Base-by-base conservation (phyloP, 208 protist genomes). In the Leishmania amazonensis region DNA sequence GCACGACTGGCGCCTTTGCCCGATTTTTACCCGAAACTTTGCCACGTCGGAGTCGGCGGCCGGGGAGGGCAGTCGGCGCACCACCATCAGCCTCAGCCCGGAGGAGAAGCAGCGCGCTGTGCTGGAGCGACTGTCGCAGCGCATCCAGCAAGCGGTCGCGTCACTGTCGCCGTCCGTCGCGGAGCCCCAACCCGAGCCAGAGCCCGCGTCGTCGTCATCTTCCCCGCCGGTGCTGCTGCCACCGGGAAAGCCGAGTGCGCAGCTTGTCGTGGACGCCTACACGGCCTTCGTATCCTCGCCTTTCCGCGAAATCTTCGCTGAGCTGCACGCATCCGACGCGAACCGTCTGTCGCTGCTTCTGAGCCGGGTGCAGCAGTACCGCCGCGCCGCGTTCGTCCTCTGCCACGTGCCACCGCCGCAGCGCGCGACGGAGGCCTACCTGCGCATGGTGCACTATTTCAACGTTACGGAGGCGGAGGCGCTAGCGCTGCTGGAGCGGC, bases 21-120 rank as follows among this genome's bases (percentile, higher is more conserved):
- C 94, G 31, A 94, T 97, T 54, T 82, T 97, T 73, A 97, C 94
- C 21, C 90, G 94, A 28, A 85, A 97, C 86, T 97, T 97, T 65
- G 87, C 83, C 42, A 42, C 54, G 9, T 76, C 81, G 1, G 58
- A 71, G 13, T n/a, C 24, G 42, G 42, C 60, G 70, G 24, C 80
- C 21, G 40, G 72, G 65, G 75, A 73, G 21, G 53, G 38, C 8
- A 0, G 28, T 17, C 76, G 53, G 51, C 80, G 81, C 24, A 64
- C 84, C 35, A 77, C 88, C 28, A 96, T 97, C 76, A 94, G 88
- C 78, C 80, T 96, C 47, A 88, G 88, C 3, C 85, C 88, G 11
- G 88, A 94, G 79, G 92, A 97, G 84, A 96, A 95, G 85, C 92
- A 94, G 78, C 75, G 51, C 71, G 85, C 85, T 15, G 87, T 95